These are phyloP conservation scores for Amanita thiersii DNA, from an alignment of 768 basidiomycete genomes.

Conservation along the genomic window DNA sequence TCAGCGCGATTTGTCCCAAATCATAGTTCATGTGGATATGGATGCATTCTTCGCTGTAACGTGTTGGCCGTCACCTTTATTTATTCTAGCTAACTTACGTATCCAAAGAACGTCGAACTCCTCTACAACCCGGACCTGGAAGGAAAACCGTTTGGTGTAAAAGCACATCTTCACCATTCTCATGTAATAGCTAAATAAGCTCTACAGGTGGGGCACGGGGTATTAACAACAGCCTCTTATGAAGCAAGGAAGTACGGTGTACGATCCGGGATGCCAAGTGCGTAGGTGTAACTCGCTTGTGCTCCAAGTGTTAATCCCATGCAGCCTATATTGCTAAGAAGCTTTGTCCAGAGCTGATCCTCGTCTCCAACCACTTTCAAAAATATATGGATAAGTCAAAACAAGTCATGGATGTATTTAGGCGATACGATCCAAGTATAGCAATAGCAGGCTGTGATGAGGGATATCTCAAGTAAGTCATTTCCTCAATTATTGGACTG, in stretches of 20 bases:
- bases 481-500: constrained; percentile 3
- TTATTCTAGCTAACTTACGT: not conserved
- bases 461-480: constrained; percentile 78
- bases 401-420: constrained; percentile 61
- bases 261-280: constrained; percentile 93
- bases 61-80: constrained; percentile 1
- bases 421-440: constrained; percentile 74
- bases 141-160: constrained; percentile 70
- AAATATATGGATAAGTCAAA: constrained; percentile 66
- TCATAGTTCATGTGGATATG: constrained; percentile 92
- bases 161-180: constrained; percentile 14
- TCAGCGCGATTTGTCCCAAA: constrained; percentile 71
- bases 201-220: constrained; percentile 68
- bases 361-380: constrained; percentile 48
- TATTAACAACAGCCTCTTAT: constrained; percentile 85
- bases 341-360: constrained; percentile 82
- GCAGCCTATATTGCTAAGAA: constrained; percentile 88
- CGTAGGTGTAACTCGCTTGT: constrained; percentile 11
- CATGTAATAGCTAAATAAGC: constrained; percentile 11
- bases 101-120: constrained; percentile 54
- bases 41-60: constrained; percentile 80
- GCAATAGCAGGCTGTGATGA: constrained; percentile 77
- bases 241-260: constrained; percentile 88
- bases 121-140: constrained; percentile 53
- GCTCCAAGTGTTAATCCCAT: not conserved